phyloP scores from a whole-genome alignment of 495 filamentous ascomycete genomes.

The Penicillium steckii region DNA sequence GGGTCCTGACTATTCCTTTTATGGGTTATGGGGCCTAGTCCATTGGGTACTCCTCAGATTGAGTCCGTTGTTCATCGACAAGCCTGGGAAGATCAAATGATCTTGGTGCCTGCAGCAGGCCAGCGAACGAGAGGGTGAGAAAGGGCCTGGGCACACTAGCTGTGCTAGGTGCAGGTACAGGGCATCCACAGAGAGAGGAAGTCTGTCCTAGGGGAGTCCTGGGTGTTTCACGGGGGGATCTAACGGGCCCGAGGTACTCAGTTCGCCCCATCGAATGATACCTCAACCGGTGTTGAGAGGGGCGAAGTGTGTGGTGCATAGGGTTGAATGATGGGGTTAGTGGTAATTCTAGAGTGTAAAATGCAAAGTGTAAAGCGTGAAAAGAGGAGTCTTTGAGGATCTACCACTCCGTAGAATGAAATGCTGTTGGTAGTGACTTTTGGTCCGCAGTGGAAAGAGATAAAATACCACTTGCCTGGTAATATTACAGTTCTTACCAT shows the following conservation, averaged over 20 bases:
- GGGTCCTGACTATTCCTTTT: background rate
- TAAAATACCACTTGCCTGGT: no score
- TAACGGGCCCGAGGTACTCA: no score
- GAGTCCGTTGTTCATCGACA: no score
- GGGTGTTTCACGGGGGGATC: background rate
- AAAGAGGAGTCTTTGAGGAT: no score
- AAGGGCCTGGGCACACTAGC: conserved; percentile 1
- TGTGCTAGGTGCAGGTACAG: background rate
- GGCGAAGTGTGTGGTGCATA: background rate
- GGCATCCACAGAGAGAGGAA: background rate
- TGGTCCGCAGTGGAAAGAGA: no score
- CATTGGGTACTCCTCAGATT: no score
- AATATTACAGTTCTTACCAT: no score
- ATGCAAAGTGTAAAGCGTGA: background rate
- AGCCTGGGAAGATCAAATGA: background rate
- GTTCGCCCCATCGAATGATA: background rate
- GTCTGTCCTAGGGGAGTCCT: background rate
- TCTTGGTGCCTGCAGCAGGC: conserved; percentile 2
- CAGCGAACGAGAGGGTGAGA: background rate
- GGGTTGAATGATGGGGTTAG: background rate
- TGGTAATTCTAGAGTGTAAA: background rate
- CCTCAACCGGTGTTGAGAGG: background rate
- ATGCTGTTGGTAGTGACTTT: no score
- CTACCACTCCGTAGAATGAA: no score
- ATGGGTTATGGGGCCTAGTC: no score